Evolutionary conservation across 768 basidiomycete species (phyloP), one percentile per base, ranked within the genome.

Genomic region (Saitozyma sp.): DNA sequence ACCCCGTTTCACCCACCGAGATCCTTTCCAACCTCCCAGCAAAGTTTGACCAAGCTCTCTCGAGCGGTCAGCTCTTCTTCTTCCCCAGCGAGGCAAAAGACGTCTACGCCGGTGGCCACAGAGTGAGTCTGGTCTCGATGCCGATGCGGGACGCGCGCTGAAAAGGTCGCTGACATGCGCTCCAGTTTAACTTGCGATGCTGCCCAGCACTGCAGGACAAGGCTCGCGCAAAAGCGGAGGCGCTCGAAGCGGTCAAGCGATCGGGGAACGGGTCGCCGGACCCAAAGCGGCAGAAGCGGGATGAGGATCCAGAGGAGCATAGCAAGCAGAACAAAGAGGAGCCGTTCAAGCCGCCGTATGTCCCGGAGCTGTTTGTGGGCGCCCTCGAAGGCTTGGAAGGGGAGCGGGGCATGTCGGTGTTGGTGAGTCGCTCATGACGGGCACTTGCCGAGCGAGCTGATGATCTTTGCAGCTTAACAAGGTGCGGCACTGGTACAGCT

Each of bases 321-420:
- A 67, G 52, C 17, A 64, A 78, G 49, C 74, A 76, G 62, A 74
- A 76, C 55, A 79, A 77, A 59, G 82, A 81, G 49, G 73, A 71
- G 71, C 92, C 92, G 0, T 95, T 98, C 78, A 81, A 84, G n/a
- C 89, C 91, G 6, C 94, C 94, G 6, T 96, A 94, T 75, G 86
- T 86, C 54, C 82, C 84, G 8, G 87, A 88, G 58, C 82, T 98
- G 13, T 84, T 85, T 67, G 80, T 96, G 1, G 92, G 90, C 0
- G 88, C 90, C 65, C 76, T 95, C n/a, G 64, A 66, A 29, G 77
- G 79, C n/a, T 51, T 77, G 45, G 79, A 80, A 54, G 83, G 83
- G 56, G 87, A 88, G 60, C 86, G 86, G 54, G 85, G 74, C 17
- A 74, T 79, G 74, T 73, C 73, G 20, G 59, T 77, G 29, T 50